A percentile compares a stretch with the other conserved stretches of the same genome.
phyloP scores from a whole-genome alignment of 164 flowering plant genomes.

The Akebia trifoliata region DNA sequence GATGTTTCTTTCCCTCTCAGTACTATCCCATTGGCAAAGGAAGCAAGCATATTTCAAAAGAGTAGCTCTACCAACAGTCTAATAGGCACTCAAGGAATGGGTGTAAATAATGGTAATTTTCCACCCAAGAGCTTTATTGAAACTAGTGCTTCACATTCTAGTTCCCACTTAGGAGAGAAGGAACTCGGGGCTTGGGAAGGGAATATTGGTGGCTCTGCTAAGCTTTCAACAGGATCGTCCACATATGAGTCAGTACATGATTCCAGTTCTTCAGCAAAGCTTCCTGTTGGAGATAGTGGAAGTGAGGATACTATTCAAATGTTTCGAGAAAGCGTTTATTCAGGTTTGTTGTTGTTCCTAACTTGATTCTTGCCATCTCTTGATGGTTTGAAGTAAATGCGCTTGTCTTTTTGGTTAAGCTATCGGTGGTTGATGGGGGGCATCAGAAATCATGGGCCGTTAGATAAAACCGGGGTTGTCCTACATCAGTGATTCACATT shows the following conservation, averaged over 20 bases:
- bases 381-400: background rate
- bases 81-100: conserved; percentile 16
- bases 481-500: background rate
- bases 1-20: conserved; percentile 23
- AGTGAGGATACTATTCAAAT: conserved; percentile 5
- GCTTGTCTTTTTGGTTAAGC: too few species aligned
- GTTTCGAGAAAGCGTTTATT: conserved; percentile 10
- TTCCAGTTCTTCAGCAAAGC: conserved; percentile 21
- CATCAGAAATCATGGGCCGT: too few species aligned
- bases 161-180: conserved; percentile 18
- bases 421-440: too few species aligned
- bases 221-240: conserved; percentile 15
- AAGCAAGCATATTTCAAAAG: conserved; percentile 19
- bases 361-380: background rate
- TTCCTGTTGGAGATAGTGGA: conserved; percentile 21
- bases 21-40: conserved; percentile 24
- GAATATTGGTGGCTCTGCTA: conserved; percentile 20
- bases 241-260: conserved; percentile 17
- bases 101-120: conserved; percentile 25
- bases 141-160: conserved; percentile 16
- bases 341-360: conserved; percentile 15
- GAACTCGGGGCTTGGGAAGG: conserved; percentile 19
- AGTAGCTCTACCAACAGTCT: conserved; percentile 15
- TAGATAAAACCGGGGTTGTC: too few species aligned
- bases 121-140: conserved; percentile 21